Percentiles rank a stretch among this genome's conserved stretches.
These are phyloP conservation scores for Penicillium argentinense DNA, from an alignment of 495 filamentous ascomycete species.

Conservation along the genomic window DNA sequence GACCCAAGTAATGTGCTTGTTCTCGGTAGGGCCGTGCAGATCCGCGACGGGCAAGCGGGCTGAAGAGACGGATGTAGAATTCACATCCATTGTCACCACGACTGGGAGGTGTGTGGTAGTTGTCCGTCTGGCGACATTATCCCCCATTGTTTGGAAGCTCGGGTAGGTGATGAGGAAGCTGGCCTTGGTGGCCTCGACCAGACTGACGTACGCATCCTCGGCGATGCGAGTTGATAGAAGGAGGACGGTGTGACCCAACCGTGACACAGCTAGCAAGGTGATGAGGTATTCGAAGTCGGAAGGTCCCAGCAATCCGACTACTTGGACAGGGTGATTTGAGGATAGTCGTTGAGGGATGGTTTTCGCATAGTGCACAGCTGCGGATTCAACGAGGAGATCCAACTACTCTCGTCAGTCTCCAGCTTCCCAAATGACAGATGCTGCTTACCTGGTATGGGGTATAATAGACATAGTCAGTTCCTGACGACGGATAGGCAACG, in stretches of 20 bases:
- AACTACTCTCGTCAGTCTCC: conserved; percentile 17
- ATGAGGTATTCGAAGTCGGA: conserved; percentile 47
- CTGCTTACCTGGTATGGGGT: conserved; percentile 27
- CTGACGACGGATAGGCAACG: conserved; percentile 29
- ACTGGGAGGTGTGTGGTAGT: conserved; percentile 1
- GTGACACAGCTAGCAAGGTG: conserved; percentile 40
- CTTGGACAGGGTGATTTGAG: conserved; percentile 32
- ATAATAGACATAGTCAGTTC: conserved; percentile 35
- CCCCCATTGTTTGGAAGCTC: conserved; percentile 15
- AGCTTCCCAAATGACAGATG: background rate
- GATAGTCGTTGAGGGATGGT: conserved; percentile 21
- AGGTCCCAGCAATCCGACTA: conserved; percentile 43
- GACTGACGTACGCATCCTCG: conserved; percentile 40
- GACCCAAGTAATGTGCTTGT: conserved; percentile 32
- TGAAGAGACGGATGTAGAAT: conserved; percentile 1
- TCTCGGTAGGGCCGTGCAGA: conserved; percentile 22
- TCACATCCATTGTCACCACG: conserved; percentile 9
- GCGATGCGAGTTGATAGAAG: conserved; percentile 48
- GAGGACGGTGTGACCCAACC: conserved; percentile 48
- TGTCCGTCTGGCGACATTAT: conserved; percentile 13
- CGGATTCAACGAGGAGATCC: conserved; percentile 31
- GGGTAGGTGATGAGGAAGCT: conserved; percentile 19
- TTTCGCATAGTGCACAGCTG: conserved; percentile 21
- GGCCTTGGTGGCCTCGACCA: conserved; percentile 29
- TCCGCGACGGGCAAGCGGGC: conserved; percentile 8